Evolutionary conservation across 495 filamentous ascomycete species (phyloP).

Genomic region (Aspergillus kassunensis): DNA sequence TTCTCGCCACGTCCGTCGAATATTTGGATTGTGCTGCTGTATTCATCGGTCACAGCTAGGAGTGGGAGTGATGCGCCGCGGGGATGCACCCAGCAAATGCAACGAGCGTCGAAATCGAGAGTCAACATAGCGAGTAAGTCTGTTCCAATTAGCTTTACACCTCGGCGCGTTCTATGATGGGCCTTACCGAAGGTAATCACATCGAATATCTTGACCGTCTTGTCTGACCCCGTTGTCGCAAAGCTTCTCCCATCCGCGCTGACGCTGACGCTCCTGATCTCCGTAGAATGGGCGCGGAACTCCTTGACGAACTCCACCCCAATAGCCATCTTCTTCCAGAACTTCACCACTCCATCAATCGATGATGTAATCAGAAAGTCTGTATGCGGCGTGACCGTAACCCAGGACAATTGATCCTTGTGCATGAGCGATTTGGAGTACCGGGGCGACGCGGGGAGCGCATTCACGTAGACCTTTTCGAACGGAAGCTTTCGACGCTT

Average conservation of each 20-base stretch:
- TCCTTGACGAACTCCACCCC: conserved; percentile 98
- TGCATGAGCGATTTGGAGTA: conserved; percentile 99
- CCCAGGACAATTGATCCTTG: conserved; percentile 84
- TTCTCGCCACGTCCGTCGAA: conserved; percentile 89
- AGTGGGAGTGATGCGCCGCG: conserved; percentile 83
- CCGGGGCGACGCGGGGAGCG: conserved; percentile 73
- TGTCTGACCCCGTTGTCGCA: conserved; percentile 82
- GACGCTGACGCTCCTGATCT: conserved; percentile 75
- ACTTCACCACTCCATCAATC: conserved; percentile 90
- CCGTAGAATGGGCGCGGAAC: conserved; percentile 84
- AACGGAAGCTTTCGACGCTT: conserved; percentile 86
- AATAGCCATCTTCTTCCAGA: conserved; percentile 94
- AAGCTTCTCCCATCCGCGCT: conserved; percentile 92
- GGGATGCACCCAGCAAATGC: conserved; percentile 89
- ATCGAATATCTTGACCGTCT: conserved; percentile 93
- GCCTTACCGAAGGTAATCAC: conserved; percentile 78
- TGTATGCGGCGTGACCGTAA: conserved; percentile 80
- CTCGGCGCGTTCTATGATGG: too few species aligned
- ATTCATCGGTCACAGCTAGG: conserved; percentile 83
- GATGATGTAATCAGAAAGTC: conserved; percentile 95
- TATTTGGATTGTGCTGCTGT: conserved; percentile 65
- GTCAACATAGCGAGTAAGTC: conserved; percentile 80
- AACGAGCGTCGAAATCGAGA: conserved; percentile 68
- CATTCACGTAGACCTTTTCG: conserved; percentile 89
- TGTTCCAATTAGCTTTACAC: conserved; percentile 17